These are phyloP conservation scores for Mycena filopes DNA, from an alignment of 768 basidiomycete genomes.

Conservation along the genomic window DNA sequence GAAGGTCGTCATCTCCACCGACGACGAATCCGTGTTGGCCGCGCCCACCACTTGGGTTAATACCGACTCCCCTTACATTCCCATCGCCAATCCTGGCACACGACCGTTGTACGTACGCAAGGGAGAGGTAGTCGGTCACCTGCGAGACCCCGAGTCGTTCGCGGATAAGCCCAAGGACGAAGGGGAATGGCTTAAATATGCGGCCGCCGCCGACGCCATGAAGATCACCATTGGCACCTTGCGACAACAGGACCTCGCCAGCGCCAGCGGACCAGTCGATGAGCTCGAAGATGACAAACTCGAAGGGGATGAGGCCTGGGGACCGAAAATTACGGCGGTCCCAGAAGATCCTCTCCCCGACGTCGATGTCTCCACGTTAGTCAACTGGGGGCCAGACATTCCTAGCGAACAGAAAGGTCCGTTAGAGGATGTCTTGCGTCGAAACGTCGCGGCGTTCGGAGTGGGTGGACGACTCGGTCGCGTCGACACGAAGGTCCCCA, in stretches of 20 bases:
- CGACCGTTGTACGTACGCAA: slow-evolving; percentile 23
- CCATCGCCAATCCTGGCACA: slow-evolving; percentile 30
- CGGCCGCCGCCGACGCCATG: slow-evolving; percentile 15
- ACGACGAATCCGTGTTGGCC: slow-evolving; percentile 17
- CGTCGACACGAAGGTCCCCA: slow-evolving; percentile 31
- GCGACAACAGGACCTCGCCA: slow-evolving; percentile 1
- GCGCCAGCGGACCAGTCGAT: neutral
- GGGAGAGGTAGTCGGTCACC: slow-evolving; percentile 27
- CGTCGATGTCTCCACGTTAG: slow-evolving; percentile 17
- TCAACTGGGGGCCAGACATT: slow-evolving; percentile 22
- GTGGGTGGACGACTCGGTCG: slow-evolving; percentile 38
- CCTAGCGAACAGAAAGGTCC: neutral
- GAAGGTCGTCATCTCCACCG: slow-evolving; percentile 23
- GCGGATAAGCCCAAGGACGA: slow-evolving; percentile 19
- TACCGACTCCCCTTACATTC: slow-evolving; percentile 13
- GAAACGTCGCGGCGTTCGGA: slow-evolving; percentile 35
- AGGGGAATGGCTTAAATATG: neutral
- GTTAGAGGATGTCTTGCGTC: slow-evolving; percentile 14
- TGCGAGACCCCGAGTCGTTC: slow-evolving; percentile 9
- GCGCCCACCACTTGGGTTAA: slow-evolving; percentile 33
- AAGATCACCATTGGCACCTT: slow-evolving; percentile 1
- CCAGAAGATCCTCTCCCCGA: slow-evolving; percentile 31
- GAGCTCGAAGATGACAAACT: neutral
- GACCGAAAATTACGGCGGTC: slow-evolving; percentile 37
- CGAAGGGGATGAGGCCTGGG: slow-evolving; percentile 29